A percentile compares a stretch with the other conserved stretches of the same genome.
Evolutionary conservation across 495 filamentous ascomycete species (phyloP).

Genomic region (Talaromyces stipitatus): DNA sequence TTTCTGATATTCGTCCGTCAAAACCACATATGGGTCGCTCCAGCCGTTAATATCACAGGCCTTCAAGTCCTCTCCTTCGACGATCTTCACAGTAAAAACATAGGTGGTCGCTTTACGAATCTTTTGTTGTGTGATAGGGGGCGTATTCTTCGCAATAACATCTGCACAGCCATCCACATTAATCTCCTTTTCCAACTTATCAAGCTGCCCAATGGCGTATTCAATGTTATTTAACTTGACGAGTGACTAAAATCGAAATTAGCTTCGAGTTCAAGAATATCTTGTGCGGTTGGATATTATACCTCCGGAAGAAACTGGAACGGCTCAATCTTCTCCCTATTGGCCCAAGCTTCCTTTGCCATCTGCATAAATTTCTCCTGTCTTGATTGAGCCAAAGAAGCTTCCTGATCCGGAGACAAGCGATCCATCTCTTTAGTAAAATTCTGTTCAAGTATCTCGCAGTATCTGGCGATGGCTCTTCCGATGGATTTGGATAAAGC

Average conservation of each 20-base stretch:
- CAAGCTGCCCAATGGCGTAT: constrained; percentile 81
- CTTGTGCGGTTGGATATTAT: constrained; percentile 17
- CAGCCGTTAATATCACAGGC: constrained; percentile 91
- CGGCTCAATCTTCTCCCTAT: constrained; percentile 89
- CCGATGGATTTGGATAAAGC: constrained; percentile 83
- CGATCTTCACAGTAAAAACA: constrained; percentile 97
- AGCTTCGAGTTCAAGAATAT: neutral
- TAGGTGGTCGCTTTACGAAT: constrained; percentile 66
- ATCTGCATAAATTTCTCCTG: constrained; percentile 87
- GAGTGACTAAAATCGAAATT: constrained; percentile 56
- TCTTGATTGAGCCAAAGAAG: constrained; percentile 65
- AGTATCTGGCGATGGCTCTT: constrained; percentile 77
- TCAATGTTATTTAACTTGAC: constrained; percentile 98
- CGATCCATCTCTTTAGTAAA: constrained; percentile 93
- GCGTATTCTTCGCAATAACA: constrained; percentile 59
- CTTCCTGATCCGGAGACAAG: constrained; percentile 77
- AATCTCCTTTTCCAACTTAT: constrained; percentile 80
- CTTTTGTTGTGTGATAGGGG: constrained; percentile 45
- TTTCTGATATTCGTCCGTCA: constrained; percentile 96
- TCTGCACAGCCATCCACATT: constrained; percentile 92
- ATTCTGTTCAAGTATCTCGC: constrained; percentile 78
- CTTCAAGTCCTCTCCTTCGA: constrained; percentile 97
- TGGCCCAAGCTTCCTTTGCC: constrained; percentile 91
- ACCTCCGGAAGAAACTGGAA: constrained; percentile 97
- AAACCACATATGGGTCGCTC: constrained; percentile 95